Conservation (phyloP, 2,329 filamentous ascomycete species). For the Hypoxylon sp. region DNA sequence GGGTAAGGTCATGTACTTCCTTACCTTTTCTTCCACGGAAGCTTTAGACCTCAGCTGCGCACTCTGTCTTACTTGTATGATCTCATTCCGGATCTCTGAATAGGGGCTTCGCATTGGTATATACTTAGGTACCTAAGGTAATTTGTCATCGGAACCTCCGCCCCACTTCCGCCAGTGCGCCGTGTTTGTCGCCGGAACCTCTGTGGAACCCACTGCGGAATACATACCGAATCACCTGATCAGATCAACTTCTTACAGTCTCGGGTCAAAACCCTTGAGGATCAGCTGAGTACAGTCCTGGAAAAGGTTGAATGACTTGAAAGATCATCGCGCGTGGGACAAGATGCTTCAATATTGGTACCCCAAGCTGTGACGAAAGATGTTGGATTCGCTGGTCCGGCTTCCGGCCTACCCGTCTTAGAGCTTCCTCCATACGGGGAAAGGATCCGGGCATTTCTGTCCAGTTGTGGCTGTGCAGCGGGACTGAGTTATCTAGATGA, state of each 20-base stretch:
- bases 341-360: not conserved
- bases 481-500: slow-evolving; percentile 50
- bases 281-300: slow-evolving; percentile 32
- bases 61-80: too few relatives aligned
- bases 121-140: too few relatives aligned
- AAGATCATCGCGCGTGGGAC: not conserved
- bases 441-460: slow-evolving; percentile 25
- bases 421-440: slow-evolving; percentile 49
- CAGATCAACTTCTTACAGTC: slow-evolving; percentile 20
- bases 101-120: not conserved
- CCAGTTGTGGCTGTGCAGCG: slow-evolving; percentile 36
- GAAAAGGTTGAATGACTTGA: slow-evolving; percentile 34
- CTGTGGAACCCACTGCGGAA: slow-evolving; percentile 27
- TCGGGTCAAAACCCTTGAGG: slow-evolving; percentile 36
- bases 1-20: too few relatives aligned
- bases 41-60: too few relatives aligned
- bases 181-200: slow-evolving; percentile 37
- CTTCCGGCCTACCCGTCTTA: not conserved
- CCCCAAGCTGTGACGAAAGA: not conserved
- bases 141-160: slow-evolving; percentile 5
- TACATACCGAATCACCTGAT: too few relatives aligned
- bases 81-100: too few relatives aligned
- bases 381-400: not conserved
- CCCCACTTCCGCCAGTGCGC: not conserved
- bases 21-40: too few relatives aligned